Evolutionary conservation across 176 grass and related monocot species (phyloP), one percentile per base, ranked within the genome.

Genomic region (Lolium perenne): DNA sequence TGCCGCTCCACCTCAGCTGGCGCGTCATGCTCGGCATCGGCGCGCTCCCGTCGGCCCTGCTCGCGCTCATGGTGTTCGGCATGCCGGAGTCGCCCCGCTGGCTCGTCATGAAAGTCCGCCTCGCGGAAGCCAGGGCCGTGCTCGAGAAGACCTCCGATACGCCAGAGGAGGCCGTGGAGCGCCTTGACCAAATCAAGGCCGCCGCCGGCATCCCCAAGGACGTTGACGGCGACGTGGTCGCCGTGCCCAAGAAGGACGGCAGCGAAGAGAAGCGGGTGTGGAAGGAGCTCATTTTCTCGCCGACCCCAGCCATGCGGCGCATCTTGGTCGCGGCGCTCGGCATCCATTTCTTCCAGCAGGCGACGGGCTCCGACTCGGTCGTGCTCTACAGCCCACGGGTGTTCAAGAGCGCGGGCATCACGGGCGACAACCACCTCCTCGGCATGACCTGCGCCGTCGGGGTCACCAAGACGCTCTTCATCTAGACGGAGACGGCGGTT

Each of bases 31-130:
- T 95, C 55, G 88, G 88, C 80, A 62, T 91, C 26, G 93, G 93
- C 71, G 93, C 91, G 0, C 48, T 83, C 53, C 93, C 93, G 13
- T 91, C 93, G 10, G 64, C 90, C 4, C 23, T 95, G 67, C 91
- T 95, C 2, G 91, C 86, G 5, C 32, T 91, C 51, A 74, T 87
- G 73, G 93, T 95, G n/a, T 45, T 95, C 38, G 86, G 84, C 91
- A 93, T 95, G 93, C 93, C 93, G 1, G 93, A 95, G 80, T 95
- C 93, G 5, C 93, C 93, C 0, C 93, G 93, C 51, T 95, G 93
- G 93, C 93, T 95, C 18, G 76, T 95, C 83, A 90, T 95, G 69
- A 91, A 91, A 48, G 93, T 91, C 20, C 88, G 93, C 26, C 79
- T 95, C 17, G 80, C 57, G 18, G 93, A 95, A 0, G 93, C 93